Evolutionary conservation across 305 asterid genomes (phyloP).

Genomic region (Galium porrigens): DNA sequence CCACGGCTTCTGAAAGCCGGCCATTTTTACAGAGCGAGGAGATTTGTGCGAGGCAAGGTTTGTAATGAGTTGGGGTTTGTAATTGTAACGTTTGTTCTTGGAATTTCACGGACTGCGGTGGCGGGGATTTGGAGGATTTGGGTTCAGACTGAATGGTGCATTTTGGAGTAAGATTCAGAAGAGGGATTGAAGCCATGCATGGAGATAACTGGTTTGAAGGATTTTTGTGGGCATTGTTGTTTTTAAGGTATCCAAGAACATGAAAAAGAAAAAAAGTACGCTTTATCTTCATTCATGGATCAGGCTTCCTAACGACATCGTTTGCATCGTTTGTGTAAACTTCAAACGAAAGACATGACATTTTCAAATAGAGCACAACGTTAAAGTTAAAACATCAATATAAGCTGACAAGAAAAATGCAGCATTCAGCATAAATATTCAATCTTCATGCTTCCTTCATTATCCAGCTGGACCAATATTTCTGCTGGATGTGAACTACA

Average conservation of each 20-base stretch:
- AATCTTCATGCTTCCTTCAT: background rate
- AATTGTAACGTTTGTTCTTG: conserved; percentile 5
- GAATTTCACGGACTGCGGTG: conserved; percentile 4
- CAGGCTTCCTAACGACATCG: background rate
- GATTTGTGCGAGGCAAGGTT: conserved; percentile 12
- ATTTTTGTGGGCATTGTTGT: conserved; percentile 2
- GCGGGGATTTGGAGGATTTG: background rate
- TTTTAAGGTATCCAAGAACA: background rate
- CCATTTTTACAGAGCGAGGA: conserved; percentile 20
- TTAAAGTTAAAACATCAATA: background rate
- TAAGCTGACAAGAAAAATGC: conserved; percentile 2
- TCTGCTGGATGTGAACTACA: conserved; percentile 13
- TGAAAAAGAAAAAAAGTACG: background rate
- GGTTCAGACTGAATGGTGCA: conserved; percentile 5
- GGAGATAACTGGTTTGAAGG: background rate
- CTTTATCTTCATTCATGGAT: background rate
- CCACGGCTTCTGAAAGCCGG: conserved; percentile 20
- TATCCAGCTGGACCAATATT: background rate
- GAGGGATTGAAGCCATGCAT: conserved; percentile 21
- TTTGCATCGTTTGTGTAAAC: background rate
- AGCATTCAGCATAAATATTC: conserved; percentile 6
- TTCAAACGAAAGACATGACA: background rate
- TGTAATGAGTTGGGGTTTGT: conserved; percentile 4
- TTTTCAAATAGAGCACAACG: background rate
- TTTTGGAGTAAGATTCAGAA: conserved; percentile 1